phyloP scores from a whole-genome alignment of 306 rosid species.

The Trichosanthes cucumerina region DNA sequence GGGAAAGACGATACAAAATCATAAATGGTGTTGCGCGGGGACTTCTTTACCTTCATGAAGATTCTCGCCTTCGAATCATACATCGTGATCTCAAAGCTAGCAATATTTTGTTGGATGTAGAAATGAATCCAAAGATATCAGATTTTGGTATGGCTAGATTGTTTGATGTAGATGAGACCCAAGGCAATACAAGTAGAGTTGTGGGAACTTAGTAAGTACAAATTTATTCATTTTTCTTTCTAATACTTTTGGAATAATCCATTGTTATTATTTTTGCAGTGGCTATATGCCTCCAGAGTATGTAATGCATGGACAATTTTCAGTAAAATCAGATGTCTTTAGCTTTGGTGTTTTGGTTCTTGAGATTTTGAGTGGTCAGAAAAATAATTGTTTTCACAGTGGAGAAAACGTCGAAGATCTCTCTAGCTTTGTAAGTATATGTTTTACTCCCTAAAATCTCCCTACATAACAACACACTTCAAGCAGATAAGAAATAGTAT shows the following conservation, averaged over 20 bases:
- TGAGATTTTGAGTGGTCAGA: neutral
- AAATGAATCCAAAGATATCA: neutral
- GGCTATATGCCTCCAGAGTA: constrained; percentile 4
- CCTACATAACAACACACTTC: neutral
- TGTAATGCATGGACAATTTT: neutral
- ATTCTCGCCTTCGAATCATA: constrained; percentile 2
- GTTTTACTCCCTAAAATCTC: neutral
- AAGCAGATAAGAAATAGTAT: neutral
- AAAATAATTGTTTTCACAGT: neutral
- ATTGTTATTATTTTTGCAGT: neutral
- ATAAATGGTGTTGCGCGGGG: neutral
- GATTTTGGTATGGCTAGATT: constrained; percentile 5
- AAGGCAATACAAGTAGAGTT: neutral
- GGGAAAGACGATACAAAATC: neutral
- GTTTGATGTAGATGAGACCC: neutral
- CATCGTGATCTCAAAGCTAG: constrained; percentile 11
- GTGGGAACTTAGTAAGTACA: constrained; percentile 9
- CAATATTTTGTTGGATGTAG: neutral
- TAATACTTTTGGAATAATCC: neutral
- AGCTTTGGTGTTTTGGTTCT: neutral
- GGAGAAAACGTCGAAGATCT: neutral
- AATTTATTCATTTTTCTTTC: neutral
- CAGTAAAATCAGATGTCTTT: neutral
- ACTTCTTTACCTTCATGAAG: constrained; percentile 4
- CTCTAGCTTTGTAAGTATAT: neutral